Evolutionary conservation across 2,329 filamentous ascomycete genomes (phyloP).

Genomic region (Trichoderma sp.): DNA sequence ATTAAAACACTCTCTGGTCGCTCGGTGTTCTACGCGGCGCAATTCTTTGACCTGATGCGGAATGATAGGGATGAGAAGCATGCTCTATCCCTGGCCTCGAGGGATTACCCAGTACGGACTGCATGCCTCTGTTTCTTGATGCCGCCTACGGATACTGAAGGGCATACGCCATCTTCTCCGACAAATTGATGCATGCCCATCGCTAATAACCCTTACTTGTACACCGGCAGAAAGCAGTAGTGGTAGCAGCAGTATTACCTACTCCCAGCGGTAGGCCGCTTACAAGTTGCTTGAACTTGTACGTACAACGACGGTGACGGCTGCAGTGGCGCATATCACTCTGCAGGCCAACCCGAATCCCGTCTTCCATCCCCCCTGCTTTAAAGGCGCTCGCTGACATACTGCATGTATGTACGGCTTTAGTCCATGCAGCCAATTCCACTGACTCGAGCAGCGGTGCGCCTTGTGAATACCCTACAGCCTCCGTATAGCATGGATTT

Average conservation of each 20-base stretch:
- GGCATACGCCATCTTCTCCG: neutral
- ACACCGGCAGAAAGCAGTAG: neutral
- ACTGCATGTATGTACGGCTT: conserved; percentile 3
- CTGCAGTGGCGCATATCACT: conserved; percentile 13
- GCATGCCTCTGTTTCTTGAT: neutral
- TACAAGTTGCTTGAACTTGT: neutral
- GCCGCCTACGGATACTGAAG: neutral
- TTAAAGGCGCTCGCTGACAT: neutral
- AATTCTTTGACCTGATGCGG: neutral
- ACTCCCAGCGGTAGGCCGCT: neutral
- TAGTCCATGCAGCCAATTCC: conserved; percentile 4
- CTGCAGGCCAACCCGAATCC: neutral
- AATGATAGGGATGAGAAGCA: neutral
- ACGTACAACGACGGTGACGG: neutral
- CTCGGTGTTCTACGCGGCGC: conserved; percentile 1
- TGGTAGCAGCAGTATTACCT: neutral
- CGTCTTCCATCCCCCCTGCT: neutral
- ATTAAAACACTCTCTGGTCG: neutral
- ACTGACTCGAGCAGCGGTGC: conserved; percentile 3
- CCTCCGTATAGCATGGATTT: neutral
- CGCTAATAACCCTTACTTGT: neutral
- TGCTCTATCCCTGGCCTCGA: neutral
- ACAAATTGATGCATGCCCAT: neutral
- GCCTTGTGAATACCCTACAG: conserved; percentile 6
- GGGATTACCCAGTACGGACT: neutral